Evolutionary conservation across 805 yeast genomes (phyloP).

Genomic region (Candida argentea): DNA sequence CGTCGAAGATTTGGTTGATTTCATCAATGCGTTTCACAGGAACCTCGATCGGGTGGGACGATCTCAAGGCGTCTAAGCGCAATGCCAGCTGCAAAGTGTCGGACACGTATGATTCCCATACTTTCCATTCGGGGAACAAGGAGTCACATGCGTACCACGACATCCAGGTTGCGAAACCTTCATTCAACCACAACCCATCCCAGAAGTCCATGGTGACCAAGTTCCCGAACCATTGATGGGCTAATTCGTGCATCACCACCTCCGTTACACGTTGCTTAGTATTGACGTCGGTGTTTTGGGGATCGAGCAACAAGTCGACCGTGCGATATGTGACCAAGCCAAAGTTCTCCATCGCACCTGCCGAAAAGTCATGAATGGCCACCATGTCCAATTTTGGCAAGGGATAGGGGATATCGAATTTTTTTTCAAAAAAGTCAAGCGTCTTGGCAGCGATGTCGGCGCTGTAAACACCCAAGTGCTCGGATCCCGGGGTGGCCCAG

Average conservation of each 20-base stretch:
- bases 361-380: slow-evolving; percentile 74
- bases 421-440: slow-evolving; percentile 59
- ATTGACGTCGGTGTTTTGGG: slow-evolving; percentile 52
- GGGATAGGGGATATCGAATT: slow-evolving; percentile 68
- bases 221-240: slow-evolving; percentile 90
- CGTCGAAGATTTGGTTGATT: slow-evolving; percentile 77
- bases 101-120: slow-evolving; percentile 75
- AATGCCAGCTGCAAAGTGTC: slow-evolving; percentile 71
- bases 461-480: slow-evolving; percentile 59
- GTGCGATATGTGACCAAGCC: slow-evolving; percentile 74
- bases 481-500: slow-evolving; percentile 72
- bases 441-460: slow-evolving; percentile 70
- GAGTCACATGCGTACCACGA: slow-evolving; percentile 77
- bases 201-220: slow-evolving; percentile 89
- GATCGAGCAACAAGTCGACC: slow-evolving; percentile 64
- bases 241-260: slow-evolving; percentile 81
- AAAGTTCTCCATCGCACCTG: slow-evolving; percentile 89
- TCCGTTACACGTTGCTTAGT: slow-evolving; percentile 72
- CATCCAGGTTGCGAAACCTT: slow-evolving; percentile 88
- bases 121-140: slow-evolving; percentile 77
- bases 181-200: slow-evolving; percentile 85
- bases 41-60: slow-evolving; percentile 80
- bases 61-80: slow-evolving; percentile 65
- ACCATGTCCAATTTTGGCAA: slow-evolving; percentile 76
- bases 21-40: slow-evolving; percentile 72